A percentile compares a stretch with the other conserved stretches of the same genome.
Evolutionary conservation across 2,329 filamentous ascomycete species (phyloP).

Genomic region (Epichloe aotearoae): DNA sequence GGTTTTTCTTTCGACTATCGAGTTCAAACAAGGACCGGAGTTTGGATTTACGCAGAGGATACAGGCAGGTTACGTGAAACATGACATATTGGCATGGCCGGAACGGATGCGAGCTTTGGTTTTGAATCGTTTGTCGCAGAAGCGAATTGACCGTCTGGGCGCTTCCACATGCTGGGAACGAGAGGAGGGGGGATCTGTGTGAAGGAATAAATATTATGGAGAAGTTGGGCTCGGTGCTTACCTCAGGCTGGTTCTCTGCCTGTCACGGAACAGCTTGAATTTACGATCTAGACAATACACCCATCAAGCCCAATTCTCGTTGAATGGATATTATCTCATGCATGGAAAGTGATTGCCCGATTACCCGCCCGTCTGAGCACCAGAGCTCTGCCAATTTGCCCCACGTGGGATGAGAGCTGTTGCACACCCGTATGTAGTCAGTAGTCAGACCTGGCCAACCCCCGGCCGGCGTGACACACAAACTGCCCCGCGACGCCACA

Average conservation of each 20-base stretch:
- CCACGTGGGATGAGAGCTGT: too few relatives aligned
- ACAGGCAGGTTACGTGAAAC: slow-evolving; percentile 8
- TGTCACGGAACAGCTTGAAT: neutral
- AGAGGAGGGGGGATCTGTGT: neutral
- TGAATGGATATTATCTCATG: neutral
- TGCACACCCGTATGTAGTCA: too few relatives aligned
- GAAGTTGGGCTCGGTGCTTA: neutral
- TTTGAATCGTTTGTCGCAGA: neutral
- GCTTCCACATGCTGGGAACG: neutral
- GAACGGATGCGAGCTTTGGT: neutral
- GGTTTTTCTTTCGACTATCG: neutral
- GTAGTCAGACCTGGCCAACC: neutral
- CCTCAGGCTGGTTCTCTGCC: neutral
- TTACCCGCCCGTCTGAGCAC: neutral
- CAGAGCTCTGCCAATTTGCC: too few relatives aligned
- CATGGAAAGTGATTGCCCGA: neutral
- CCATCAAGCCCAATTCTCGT: neutral
- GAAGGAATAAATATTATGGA: neutral
- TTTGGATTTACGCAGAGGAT: slow-evolving; percentile 12
- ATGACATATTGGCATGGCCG: slow-evolving; percentile 7
- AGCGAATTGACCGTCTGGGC: neutral
- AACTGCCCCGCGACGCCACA: neutral
- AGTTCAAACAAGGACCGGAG: slow-evolving; percentile 7
- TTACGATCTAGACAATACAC: neutral
- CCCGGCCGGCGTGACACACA: slow-evolving; percentile 6